phyloP scores from a whole-genome alignment of 495 filamentous ascomycete genomes.

The Collariella sp. region DNA sequence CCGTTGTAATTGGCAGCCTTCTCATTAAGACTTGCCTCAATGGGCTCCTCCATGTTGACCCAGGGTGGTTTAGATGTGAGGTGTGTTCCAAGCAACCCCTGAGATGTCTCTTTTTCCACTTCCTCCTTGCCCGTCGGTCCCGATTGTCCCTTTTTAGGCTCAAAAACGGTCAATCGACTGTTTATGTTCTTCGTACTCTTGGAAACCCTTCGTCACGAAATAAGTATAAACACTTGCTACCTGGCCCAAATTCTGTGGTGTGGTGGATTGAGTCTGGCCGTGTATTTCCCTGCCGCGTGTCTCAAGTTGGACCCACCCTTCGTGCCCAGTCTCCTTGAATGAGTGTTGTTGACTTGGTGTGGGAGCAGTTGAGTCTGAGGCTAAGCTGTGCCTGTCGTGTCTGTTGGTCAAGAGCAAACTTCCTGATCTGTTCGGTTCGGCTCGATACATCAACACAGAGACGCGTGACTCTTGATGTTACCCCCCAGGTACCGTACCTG shows the following conservation, averaged over 20 bases:
- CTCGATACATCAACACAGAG: too few species aligned
- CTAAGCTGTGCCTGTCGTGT: too few species aligned
- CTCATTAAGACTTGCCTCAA: constrained; percentile 9
- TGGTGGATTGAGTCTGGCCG: not conserved
- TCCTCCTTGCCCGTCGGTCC: not conserved
- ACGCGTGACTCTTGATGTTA: too few species aligned
- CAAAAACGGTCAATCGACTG: not conserved
- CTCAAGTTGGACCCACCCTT: not conserved
- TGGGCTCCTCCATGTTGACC: constrained; percentile 6
- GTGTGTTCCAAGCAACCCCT: not conserved
- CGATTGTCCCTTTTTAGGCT: not conserved
- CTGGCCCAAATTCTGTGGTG: too few species aligned
- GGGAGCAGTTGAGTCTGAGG: too few species aligned
- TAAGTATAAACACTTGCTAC: too few species aligned
- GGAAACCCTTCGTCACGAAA: too few species aligned
- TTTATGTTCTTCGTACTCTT: too few species aligned
- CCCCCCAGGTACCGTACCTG: too few species aligned
- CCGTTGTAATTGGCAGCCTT: constrained; percentile 9
- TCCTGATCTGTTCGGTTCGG: too few species aligned
- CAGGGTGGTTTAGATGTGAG: not conserved
- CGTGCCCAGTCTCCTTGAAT: not conserved
- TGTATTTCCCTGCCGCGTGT: constrained; percentile 7
- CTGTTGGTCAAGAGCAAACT: too few species aligned
- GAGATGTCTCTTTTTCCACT: not conserved
- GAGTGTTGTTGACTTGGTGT: too few species aligned